Base-by-base conservation (phyloP, 495 filamentous ascomycete genomes). In the Podospora pseudopauciseta region DNA sequence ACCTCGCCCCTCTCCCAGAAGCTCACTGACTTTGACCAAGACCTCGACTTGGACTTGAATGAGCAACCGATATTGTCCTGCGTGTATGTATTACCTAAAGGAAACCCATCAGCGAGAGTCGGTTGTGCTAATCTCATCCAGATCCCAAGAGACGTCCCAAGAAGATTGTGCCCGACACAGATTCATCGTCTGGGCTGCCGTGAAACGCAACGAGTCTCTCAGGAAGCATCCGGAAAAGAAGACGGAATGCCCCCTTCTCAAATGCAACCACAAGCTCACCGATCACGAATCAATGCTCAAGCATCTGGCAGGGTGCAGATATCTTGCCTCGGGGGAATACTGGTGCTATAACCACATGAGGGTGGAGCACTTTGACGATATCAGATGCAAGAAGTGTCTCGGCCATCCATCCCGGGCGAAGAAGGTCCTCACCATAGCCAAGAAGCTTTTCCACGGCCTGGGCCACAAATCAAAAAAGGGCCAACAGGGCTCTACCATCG, bases 131-230 rank as follows among this genome's bases (percentile, higher is more conserved):
- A 49, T 49, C 1, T 0, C 54, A 15, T 59, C 23, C 72, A 84
- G 82, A 61, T 77, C 79, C 66, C 77, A 76, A 66, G 77, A 81
- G 60, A 78, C 77, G 18, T 71, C 75, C 6, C 73, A 74, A 39
- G 80, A 83, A 56, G 80, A 82, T 65, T 84, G 82, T 69, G 80
- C 81, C 5, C 72, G 76, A 30, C 76, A 83, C 65, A 73, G 81
- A 34, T 84, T 83, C 70, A 82, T 83, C 68, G 80, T 82, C 65
- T 84, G 82, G 82, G 79, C 80, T 54, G 81, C 81, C 56, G 76
- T 83, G 57, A 82, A 82, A 68, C 81, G 81, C 72, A 84, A 83
- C 69, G 78, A 74, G 49, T 80, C 75, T n/a, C 62, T 66, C 61
- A 78, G 76, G 67, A 83, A 82, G 75, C 75, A 73, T 32, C 65